These are phyloP conservation scores for Leccinum imitatum DNA, from an alignment of 768 basidiomycete species.

Conservation along the genomic window DNA sequence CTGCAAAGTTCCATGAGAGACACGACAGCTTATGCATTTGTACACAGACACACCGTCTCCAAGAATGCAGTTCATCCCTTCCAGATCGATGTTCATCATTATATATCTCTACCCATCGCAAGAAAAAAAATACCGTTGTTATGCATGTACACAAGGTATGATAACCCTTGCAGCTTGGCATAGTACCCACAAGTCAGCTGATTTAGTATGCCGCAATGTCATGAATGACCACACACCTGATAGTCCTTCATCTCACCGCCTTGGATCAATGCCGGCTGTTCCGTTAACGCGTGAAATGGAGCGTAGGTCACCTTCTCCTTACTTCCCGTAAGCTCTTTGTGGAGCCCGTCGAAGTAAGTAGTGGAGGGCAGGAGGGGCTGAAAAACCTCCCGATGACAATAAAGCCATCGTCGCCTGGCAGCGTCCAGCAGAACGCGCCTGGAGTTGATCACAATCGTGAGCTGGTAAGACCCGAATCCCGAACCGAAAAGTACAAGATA, in stretches of 20 bases:
- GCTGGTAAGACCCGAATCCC: slow-evolving; percentile 26
- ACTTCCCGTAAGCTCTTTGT: slow-evolving; percentile 31
- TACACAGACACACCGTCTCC: slow-evolving; percentile 54
- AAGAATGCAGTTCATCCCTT: slow-evolving; percentile 68
- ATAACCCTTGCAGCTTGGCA: slow-evolving; percentile 55
- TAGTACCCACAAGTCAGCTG: background rate
- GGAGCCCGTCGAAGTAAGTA: slow-evolving; percentile 40
- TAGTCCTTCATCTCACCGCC: slow-evolving; percentile 71
- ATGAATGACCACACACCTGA: slow-evolving; percentile 42
- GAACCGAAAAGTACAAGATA: background rate
- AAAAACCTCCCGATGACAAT: slow-evolving; percentile 44
- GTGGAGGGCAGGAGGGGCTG: slow-evolving; percentile 45
- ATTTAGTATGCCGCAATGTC: background rate
- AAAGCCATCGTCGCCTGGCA: slow-evolving; percentile 46
- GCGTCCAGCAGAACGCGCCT: slow-evolving; percentile 40
- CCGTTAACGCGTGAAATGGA: slow-evolving; percentile 39
- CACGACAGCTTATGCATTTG: background rate
- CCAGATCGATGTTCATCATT: background rate
- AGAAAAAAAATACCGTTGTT: slow-evolving; percentile 51
- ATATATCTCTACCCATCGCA: background rate
- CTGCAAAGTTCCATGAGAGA: slow-evolving; percentile 26
- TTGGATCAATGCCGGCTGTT: slow-evolving; percentile 50
- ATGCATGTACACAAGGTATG: slow-evolving; percentile 65
- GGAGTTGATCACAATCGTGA: slow-evolving; percentile 39
- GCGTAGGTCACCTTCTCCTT: slow-evolving; percentile 28